Evolutionary conservation across 2,329 filamentous ascomycete genomes (phyloP).

Genomic region (Fusarium domesticum): DNA sequence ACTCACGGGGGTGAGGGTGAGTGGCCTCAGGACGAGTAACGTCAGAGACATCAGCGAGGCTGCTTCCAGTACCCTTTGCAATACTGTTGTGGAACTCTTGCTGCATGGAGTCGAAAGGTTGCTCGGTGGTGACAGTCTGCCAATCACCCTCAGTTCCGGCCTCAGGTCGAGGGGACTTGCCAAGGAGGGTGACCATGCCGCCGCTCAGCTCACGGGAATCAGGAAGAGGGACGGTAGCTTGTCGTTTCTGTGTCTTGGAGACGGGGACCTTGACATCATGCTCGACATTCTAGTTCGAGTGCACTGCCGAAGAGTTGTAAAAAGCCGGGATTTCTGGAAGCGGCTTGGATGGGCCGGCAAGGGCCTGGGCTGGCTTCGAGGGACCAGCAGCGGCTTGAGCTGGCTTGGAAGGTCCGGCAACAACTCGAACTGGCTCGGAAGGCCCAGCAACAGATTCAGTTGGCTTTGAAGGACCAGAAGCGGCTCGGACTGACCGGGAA

Average conservation of each 20-base stretch:
- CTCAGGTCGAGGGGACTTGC: slow-evolving; percentile 10
- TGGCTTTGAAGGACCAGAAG: not conserved
- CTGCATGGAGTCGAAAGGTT: slow-evolving; percentile 18
- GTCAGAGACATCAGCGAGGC: slow-evolving; percentile 46
- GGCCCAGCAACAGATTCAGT: not conserved
- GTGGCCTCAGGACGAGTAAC: slow-evolving; percentile 12
- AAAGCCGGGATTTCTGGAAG: slow-evolving; percentile 27
- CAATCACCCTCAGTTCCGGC: slow-evolving; percentile 31
- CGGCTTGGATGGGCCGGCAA: not conserved
- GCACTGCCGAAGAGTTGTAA: slow-evolving; percentile 37
- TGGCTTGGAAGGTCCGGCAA: not conserved
- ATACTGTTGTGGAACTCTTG: slow-evolving; percentile 24
- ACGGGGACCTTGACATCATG: slow-evolving; percentile 39
- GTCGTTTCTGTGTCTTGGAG: slow-evolving; percentile 12
- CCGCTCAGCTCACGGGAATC: slow-evolving; percentile 10
- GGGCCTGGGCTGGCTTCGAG: not conserved
- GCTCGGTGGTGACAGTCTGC: slow-evolving; percentile 37
- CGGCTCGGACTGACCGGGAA: not conserved
- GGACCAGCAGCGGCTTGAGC: not conserved
- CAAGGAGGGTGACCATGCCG: slow-evolving; percentile 19
- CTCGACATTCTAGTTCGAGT: slow-evolving; percentile 41
- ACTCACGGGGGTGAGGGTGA: slow-evolving; percentile 14
- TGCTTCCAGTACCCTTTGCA: slow-evolving; percentile 39
- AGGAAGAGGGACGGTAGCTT: slow-evolving; percentile 2
- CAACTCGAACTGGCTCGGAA: not conserved